A percentile compares a stretch with the other conserved stretches of the same genome.
These are phyloP conservation scores for Penicillium pulvis DNA, from an alignment of 495 filamentous ascomycete species.

Conservation along the genomic window DNA sequence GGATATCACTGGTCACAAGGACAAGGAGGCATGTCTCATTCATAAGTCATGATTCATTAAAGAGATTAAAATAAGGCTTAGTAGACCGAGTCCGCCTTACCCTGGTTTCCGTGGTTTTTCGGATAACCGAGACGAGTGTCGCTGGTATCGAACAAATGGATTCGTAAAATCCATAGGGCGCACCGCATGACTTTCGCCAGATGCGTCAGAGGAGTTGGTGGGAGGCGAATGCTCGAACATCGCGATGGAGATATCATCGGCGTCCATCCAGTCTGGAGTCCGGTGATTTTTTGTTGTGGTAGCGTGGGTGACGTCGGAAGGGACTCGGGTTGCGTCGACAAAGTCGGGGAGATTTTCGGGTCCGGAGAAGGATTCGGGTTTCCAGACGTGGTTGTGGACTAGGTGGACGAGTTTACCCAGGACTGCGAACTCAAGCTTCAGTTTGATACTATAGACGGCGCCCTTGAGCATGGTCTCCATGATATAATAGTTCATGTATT, in stretches of 20 bases:
- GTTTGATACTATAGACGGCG: constrained; percentile 64
- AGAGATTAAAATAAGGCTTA: neutral
- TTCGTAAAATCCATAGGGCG: constrained; percentile 34
- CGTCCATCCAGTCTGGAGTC: constrained; percentile 39
- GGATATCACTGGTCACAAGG: constrained; percentile 15
- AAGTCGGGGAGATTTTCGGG: constrained; percentile 43
- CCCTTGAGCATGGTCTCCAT: constrained; percentile 63
- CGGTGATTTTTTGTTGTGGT: constrained; percentile 22
- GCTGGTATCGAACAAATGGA: constrained; percentile 18
- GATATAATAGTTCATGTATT: constrained; percentile 58
- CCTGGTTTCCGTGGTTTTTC: constrained; percentile 22
- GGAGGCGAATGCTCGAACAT: constrained; percentile 44
- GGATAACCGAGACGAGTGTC: constrained; percentile 7
- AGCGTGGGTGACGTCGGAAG: constrained; percentile 46
- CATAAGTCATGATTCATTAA: constrained; percentile 26
- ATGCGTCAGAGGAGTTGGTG: constrained; percentile 27
- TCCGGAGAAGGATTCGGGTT: constrained; percentile 36
- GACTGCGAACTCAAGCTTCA: constrained; percentile 67
- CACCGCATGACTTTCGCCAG: constrained; percentile 33
- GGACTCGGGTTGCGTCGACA: constrained; percentile 47
- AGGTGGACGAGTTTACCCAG: constrained; percentile 52
- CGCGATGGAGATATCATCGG: constrained; percentile 46
- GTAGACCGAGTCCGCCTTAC: constrained; percentile 4
- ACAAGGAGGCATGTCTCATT: constrained; percentile 21
- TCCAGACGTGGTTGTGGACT: constrained; percentile 45